Conservation (phyloP, 495 filamentous ascomycete genomes). For the Aspergillus nanangensis region DNA sequence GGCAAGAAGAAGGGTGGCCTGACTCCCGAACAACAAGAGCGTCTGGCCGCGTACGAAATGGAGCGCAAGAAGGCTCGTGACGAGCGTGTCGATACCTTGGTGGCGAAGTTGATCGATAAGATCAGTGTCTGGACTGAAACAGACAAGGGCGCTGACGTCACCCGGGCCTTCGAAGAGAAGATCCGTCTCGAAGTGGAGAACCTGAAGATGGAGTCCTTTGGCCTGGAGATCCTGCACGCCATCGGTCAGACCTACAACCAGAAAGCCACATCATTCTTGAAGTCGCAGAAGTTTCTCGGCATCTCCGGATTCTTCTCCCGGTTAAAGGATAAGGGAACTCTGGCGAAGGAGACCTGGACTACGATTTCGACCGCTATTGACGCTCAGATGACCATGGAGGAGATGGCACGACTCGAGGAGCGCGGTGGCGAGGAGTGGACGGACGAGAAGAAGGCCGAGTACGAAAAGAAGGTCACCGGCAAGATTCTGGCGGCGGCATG, state of each 20-base stretch:
- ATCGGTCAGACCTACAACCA: slow-evolving; percentile 85
- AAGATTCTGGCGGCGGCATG: slow-evolving; percentile 99
- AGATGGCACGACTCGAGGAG: slow-evolving; percentile 96
- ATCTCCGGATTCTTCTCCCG: slow-evolving; percentile 91
- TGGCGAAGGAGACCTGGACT: slow-evolving; percentile 97
- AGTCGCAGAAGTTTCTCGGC: slow-evolving; percentile 94
- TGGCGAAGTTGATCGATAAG: slow-evolving; percentile 80
- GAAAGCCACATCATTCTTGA: slow-evolving; percentile 83
- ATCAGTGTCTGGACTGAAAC: slow-evolving; percentile 97
- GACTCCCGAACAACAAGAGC: slow-evolving; percentile 84
- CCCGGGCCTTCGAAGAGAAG: slow-evolving; percentile 85
- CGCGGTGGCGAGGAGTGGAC: slow-evolving; percentile 97
- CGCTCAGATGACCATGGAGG: slow-evolving; percentile 97
- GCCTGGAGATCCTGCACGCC: slow-evolving; percentile 93
- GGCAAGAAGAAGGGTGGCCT: slow-evolving; percentile 86
- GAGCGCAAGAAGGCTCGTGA: slow-evolving; percentile 83
- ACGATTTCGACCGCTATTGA: slow-evolving; percentile 97
- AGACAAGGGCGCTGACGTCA: slow-evolving; percentile 82
- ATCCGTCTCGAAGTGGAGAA: slow-evolving; percentile 95
- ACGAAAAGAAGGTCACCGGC: slow-evolving; percentile 89
- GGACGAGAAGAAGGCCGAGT: slow-evolving; percentile 96
- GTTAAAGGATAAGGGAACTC: slow-evolving; percentile 92
- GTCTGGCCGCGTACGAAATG: slow-evolving; percentile 79
- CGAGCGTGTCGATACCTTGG: slow-evolving; percentile 80
- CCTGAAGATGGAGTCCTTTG: slow-evolving; percentile 98